A percentile compares a stretch with the other conserved stretches of the same genome.
These are phyloP conservation scores for Kluyveromyces aestuarii DNA, from an alignment of 805 yeast species.

Conservation along the genomic window DNA sequence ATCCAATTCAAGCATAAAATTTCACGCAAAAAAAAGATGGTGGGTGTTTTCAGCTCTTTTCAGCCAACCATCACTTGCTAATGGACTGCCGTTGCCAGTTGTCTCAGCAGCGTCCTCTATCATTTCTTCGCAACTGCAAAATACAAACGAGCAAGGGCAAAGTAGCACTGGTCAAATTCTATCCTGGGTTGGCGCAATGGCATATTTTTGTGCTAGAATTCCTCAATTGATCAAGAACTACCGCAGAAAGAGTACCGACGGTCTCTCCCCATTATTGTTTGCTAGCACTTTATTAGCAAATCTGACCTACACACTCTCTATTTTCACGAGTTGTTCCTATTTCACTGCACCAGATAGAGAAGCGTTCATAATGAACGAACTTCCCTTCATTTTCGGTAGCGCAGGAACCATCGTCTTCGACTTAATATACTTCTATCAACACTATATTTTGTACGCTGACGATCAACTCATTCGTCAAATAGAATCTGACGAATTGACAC, in stretches of 20 bases:
- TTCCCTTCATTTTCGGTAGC: conserved; percentile 79
- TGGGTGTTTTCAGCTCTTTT: conserved; percentile 5
- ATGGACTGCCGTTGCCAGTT: not conserved
- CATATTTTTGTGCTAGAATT: conserved; percentile 69
- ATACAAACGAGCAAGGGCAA: not conserved
- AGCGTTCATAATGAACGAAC: conserved; percentile 52
- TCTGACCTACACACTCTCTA: conserved; percentile 64
- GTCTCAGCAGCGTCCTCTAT: conserved; percentile 12
- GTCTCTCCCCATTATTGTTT: conserved; percentile 73
- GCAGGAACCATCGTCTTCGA: conserved; percentile 82
- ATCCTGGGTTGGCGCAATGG: conserved; percentile 74
- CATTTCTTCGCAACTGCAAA: conserved; percentile 4
- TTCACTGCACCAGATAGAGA: conserved; percentile 29
- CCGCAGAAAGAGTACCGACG: conserved; percentile 72
- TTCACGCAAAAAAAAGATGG: conserved; percentile 2
- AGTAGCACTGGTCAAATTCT: conserved; percentile 35
- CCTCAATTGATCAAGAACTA: conserved; percentile 81
- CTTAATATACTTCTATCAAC: conserved; percentile 56
- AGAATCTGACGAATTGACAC: conserved; percentile 11
- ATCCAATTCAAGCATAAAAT: not conserved
- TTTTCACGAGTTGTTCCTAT: conserved; percentile 55
- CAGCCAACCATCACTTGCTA: not conserved
- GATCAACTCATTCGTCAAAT: conserved; percentile 22
- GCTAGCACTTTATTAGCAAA: conserved; percentile 75
- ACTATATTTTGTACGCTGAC: conserved; percentile 25